These are phyloP conservation scores for Micractinium conductrix DNA, from an alignment of 139 green algal genomes.

Conservation along the genomic window DNA sequence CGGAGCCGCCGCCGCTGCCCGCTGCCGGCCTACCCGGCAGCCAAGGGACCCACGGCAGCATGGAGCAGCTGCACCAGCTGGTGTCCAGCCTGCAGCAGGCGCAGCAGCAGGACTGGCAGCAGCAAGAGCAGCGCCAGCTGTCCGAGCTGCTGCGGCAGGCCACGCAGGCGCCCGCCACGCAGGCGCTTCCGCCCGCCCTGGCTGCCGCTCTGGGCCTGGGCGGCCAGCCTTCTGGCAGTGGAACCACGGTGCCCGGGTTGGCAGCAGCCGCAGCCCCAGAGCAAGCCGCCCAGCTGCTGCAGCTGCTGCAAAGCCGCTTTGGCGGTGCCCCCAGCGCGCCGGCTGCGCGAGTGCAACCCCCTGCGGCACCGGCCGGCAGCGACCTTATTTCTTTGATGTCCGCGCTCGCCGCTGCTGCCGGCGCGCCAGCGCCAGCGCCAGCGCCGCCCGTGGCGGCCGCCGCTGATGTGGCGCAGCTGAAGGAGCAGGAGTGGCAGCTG, in stretches of 20 bases:
- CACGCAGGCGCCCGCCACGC: not conserved
- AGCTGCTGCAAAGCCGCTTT: constrained; percentile 13
- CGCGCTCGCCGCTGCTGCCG: too few species aligned
- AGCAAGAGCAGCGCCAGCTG: not conserved
- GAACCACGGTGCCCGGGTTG: not conserved
- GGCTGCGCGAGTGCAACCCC: too few species aligned
- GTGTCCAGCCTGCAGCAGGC: not conserved
- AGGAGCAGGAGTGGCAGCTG: too few species aligned
- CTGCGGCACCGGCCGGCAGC: too few species aligned
- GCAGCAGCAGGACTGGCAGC: not conserved
- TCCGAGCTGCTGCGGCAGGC: not conserved
- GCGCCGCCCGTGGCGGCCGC: too few species aligned
- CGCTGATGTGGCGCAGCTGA: too few species aligned
- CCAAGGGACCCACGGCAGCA: not conserved
- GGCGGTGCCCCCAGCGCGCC: too few species aligned
- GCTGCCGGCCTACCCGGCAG: not conserved
- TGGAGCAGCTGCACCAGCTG: not conserved
- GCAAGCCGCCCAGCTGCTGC: constrained; percentile 13
- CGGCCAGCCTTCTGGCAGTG: not conserved
- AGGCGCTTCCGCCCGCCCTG: not conserved
- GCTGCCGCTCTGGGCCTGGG: not conserved
- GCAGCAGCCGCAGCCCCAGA: not conserved
- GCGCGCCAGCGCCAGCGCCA: too few species aligned
- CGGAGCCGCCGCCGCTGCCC: not conserved
- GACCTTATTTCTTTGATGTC: too few species aligned